Evolutionary conservation across 2,329 filamentous ascomycete species (phyloP).

Genomic region (Xylaria sp.): DNA sequence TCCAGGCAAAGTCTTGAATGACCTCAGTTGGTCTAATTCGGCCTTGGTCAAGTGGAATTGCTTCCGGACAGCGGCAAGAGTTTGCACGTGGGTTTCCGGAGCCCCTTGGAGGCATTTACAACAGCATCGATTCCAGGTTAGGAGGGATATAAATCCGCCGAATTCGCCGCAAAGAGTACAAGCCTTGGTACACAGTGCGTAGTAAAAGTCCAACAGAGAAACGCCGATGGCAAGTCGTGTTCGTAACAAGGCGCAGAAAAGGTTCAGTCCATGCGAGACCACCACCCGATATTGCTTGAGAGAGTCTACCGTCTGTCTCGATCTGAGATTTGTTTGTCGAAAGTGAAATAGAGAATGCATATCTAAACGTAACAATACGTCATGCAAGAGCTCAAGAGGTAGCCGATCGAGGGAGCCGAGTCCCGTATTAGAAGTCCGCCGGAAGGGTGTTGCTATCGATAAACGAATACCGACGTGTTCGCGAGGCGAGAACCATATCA

Average conservation of each 20-base stretch:
- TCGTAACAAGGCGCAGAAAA: slow-evolving; percentile 49
- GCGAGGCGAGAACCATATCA: slow-evolving; percentile 50
- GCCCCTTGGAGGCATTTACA: slow-evolving; percentile 8
- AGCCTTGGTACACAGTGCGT: slow-evolving; percentile 44
- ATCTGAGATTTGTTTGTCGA: slow-evolving; percentile 46
- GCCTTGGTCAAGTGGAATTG: slow-evolving; percentile 17
- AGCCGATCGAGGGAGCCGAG: slow-evolving; percentile 47
- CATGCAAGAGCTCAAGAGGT: slow-evolving; percentile 49
- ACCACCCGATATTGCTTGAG: slow-evolving; percentile 45
- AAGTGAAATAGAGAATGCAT: slow-evolving; percentile 51
- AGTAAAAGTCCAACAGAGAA: slow-evolving; percentile 44
- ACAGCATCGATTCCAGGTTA: slow-evolving; percentile 25
- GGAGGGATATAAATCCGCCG: slow-evolving; percentile 22
- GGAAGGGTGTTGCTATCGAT: slow-evolving; percentile 49
- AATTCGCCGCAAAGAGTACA: slow-evolving; percentile 22
- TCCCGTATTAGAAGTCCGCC: slow-evolving; percentile 36
- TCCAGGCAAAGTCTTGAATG: slow-evolving; percentile 49
- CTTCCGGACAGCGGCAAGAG: slow-evolving; percentile 3
- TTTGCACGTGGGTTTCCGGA: slow-evolving; percentile 16
- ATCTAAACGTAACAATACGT: slow-evolving; percentile 47
- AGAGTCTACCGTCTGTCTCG: slow-evolving; percentile 43
- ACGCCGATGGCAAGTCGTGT: slow-evolving; percentile 43
- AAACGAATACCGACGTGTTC: slow-evolving; percentile 44
- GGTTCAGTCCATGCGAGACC: slow-evolving; percentile 42
- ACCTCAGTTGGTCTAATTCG: slow-evolving; percentile 34